Conservation (phyloP, 208 protist species). For the Leishmania tarentolae region DNA sequence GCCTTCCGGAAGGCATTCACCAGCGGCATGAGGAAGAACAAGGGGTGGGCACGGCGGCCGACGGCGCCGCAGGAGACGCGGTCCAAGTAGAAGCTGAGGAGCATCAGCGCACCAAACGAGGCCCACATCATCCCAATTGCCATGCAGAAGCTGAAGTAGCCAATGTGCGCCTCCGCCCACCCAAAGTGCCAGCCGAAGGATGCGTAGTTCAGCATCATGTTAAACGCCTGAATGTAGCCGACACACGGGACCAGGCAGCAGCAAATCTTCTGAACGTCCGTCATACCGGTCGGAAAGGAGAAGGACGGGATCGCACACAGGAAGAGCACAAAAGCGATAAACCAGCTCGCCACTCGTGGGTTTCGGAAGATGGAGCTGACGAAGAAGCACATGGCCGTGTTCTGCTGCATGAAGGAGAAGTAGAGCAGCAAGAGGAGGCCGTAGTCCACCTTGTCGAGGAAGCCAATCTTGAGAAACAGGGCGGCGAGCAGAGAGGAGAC, state of each 20-base stretch:
- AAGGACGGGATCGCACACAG: slow-evolving; percentile 66
- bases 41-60: slow-evolving; percentile 54
- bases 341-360: slow-evolving; percentile 68
- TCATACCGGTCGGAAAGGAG: slow-evolving; percentile 65
- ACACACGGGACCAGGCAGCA: slow-evolving; percentile 65
- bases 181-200: slow-evolving; percentile 37
- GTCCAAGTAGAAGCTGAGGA: slow-evolving; percentile 86
- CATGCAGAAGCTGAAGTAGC: slow-evolving; percentile 52
- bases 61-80: slow-evolving; percentile 70
- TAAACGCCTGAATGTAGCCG: slow-evolving; percentile 55
- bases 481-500: slow-evolving; percentile 54
- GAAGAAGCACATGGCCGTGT: slow-evolving; percentile 68
- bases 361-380: slow-evolving; percentile 81
- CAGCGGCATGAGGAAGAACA: slow-evolving; percentile 75
- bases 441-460: slow-evolving; percentile 58
- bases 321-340: slow-evolving; percentile 69
- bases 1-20: slow-evolving; percentile 41
- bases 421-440: slow-evolving; percentile 74
- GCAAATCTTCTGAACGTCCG: slow-evolving; percentile 38
- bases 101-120: slow-evolving; percentile 61
- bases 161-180: slow-evolving; percentile 40
- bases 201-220: slow-evolving; percentile 60
- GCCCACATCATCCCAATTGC: slow-evolving; percentile 82
- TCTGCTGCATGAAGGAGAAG: slow-evolving; percentile 78
- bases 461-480: slow-evolving; percentile 65